These are phyloP conservation scores for Metschnikowia proteae DNA, from an alignment of 805 yeast species.

Conservation along the genomic window DNA sequence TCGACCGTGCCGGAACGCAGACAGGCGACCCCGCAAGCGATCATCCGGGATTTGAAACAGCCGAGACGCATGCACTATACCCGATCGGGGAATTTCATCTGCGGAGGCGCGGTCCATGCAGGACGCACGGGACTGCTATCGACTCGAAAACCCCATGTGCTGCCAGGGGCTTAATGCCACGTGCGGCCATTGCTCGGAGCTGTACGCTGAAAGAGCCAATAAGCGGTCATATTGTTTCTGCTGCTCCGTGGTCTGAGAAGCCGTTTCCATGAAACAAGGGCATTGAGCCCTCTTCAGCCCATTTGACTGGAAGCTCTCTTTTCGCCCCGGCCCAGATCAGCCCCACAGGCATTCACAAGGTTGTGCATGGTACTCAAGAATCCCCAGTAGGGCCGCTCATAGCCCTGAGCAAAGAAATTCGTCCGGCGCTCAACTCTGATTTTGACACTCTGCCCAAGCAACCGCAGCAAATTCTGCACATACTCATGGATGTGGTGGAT, in stretches of 20 bases:
- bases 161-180: too few species aligned
- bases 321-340: too few species aligned
- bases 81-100: neutral
- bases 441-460: conserved; percentile 1
- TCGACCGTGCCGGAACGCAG: too few species aligned
- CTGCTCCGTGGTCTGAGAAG: too few species aligned
- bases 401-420: conserved; percentile 3
- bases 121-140: neutral
- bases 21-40: neutral
- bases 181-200: too few species aligned
- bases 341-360: neutral
- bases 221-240: too few species aligned
- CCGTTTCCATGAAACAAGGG: too few species aligned
- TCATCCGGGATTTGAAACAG: conserved; percentile 1
- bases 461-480: neutral
- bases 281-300: too few species aligned
- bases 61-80: neutral
- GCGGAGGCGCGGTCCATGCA: neutral
- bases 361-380: neutral
- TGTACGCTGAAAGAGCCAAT: too few species aligned
- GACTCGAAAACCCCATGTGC: too few species aligned
- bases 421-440: conserved; percentile 3
- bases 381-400: conserved; percentile 13
- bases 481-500: conserved; percentile 7
- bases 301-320: too few species aligned